Evolutionary conservation across 805 yeast species (phyloP).

Genomic region (Zygoascus bituminiphila): DNA sequence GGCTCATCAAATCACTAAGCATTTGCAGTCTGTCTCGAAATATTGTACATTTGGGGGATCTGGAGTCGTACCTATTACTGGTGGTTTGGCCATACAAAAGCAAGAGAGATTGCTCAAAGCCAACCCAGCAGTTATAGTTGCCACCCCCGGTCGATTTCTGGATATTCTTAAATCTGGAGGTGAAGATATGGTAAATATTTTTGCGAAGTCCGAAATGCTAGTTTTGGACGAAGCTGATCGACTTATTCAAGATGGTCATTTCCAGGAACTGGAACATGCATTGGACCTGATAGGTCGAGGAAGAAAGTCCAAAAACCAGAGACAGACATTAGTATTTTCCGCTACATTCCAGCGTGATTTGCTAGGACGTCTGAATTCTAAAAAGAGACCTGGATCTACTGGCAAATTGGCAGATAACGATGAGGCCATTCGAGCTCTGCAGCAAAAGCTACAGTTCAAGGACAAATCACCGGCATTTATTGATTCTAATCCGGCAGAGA

Average conservation of each 20-base stretch:
- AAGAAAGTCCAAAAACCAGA: constrained; percentile 21
- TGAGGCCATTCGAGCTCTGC: constrained; percentile 57
- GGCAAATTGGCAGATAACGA: constrained; percentile 30
- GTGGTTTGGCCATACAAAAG: constrained; percentile 90
- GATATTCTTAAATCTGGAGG: constrained; percentile 49
- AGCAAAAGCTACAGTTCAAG: constrained; percentile 62
- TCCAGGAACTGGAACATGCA: constrained; percentile 81
- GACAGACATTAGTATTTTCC: constrained; percentile 90
- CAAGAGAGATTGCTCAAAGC: constrained; percentile 69
- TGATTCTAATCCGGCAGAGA: constrained; percentile 81
- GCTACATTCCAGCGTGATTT: constrained; percentile 86
- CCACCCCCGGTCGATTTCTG: constrained; percentile 90
- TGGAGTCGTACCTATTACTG: constrained; percentile 74
- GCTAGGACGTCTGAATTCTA: constrained; percentile 60
- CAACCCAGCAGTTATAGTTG: constrained; percentile 74
- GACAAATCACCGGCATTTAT: constrained; percentile 58
- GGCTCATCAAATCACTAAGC: constrained; percentile 87
- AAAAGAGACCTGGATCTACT: constrained; percentile 25
- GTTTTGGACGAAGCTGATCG: constrained; percentile 97
- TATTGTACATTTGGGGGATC: constrained; percentile 44
- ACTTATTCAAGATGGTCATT: constrained; percentile 89
- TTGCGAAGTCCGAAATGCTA: constrained; percentile 39
- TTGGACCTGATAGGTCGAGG: constrained; percentile 55
- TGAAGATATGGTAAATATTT: constrained; percentile 30
- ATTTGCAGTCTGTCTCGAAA: constrained; percentile 45